phyloP scores from a whole-genome alignment of 139 green algal genomes.

The Chlamydomonas incerta region DNA sequence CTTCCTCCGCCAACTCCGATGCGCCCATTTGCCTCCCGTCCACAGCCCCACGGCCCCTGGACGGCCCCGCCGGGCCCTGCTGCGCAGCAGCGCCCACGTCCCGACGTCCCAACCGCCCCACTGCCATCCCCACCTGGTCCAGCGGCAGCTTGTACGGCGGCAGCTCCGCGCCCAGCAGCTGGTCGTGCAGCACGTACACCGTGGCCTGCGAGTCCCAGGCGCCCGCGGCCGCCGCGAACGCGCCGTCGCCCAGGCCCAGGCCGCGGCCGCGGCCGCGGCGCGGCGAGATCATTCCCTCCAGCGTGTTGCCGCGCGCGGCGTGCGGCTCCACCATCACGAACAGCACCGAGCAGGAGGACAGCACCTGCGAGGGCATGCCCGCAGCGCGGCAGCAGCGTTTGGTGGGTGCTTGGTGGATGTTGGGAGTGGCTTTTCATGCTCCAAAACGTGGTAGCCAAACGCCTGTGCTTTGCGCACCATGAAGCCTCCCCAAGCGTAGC shows the following conservation, averaged over 20 bases:
- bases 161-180: constrained; percentile 20
- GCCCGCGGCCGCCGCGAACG: background rate
- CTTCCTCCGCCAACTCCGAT: too few relatives aligned
- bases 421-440: too few relatives aligned
- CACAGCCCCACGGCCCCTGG: too few relatives aligned
- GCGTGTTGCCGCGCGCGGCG: background rate
- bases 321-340: constrained; percentile 30
- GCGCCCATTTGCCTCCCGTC: too few relatives aligned
- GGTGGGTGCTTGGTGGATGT: too few relatives aligned
- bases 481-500: too few relatives aligned
- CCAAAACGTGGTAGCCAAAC: too few relatives aligned
- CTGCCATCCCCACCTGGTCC: constrained; percentile 4
- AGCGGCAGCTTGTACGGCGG: constrained; percentile 38
- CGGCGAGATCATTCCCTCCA: constrained; percentile 5
- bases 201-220: constrained; percentile 16
- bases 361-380: background rate
- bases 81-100: too few relatives aligned
- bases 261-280: background rate
- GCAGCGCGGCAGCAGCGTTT: too few relatives aligned
- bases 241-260: background rate
- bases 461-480: too few relatives aligned
- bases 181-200: constrained; percentile 38
- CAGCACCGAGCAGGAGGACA: constrained; percentile 29
- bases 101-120: background rate
- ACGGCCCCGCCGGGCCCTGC: too few relatives aligned